Base-by-base conservation (phyloP, 352 stramenopile species). In the Globisporangium abappressorium region DNA sequence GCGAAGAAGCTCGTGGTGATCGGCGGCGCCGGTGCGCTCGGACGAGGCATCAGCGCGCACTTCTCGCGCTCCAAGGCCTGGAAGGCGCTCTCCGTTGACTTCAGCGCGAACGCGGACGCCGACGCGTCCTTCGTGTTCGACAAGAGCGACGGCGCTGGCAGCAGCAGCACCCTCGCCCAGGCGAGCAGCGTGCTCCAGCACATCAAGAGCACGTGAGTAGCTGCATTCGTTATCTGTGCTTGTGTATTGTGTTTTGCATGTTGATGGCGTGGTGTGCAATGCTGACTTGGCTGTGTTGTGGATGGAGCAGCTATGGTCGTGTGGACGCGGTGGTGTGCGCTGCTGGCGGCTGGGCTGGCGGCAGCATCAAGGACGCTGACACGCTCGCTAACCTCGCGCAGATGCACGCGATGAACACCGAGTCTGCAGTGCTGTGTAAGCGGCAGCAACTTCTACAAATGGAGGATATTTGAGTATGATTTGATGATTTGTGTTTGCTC, bases 321-420 rank as follows among this genome's bases (percentile, higher is more conserved):
- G 70, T 94, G 47, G 86, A 94, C 64, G 87, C 85, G 0, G 82
- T 96, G 2, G 81, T 96, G 36, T 95, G 86, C 68, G 78, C 86
- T 24, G 89, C 89, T 43, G 89, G 89, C 18, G 89, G 89, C 5
- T 95, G 87, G 89, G 82, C 85, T 28, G 85, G 85, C 22, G 87
- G 85, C 20, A 92, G 81, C 60, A 90, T 94, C 68, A 83, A 79
- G 30, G 80, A 90, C 47, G 64, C 68, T 12, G 80, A 91, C 18
- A 75, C 85, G 38, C 78, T 94, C n/a, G 61, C 73, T 5, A 90
- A 90, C 62, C 58, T 94, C 24, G 65, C 76, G 1, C 74, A 91
- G 38, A 92, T 95, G 84, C 81, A 92, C 62, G 58, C 70, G 20
- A 91, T 91, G 76, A 94, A 94, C 69, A 86, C 87, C 57, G 84